Conservation (phyloP, 768 basidiomycete genomes). For the Kwoniella mangroviensis region DNA sequence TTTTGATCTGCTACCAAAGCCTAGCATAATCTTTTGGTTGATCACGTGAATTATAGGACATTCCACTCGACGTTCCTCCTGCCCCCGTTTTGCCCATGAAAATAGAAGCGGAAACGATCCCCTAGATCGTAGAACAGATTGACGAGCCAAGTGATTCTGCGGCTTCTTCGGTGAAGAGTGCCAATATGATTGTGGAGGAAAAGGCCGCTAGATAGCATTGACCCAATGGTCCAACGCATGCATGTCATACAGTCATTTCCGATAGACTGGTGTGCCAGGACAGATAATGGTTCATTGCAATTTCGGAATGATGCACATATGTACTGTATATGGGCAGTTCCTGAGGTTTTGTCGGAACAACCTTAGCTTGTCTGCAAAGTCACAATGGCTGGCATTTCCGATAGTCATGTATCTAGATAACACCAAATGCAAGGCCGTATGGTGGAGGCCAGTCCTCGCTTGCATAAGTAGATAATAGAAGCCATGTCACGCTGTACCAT, state of each 20-base stretch:
- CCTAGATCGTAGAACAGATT: not conserved
- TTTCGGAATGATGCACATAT: not conserved
- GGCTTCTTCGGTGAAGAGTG: not conserved
- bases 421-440: not conserved
- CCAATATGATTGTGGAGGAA: not conserved
- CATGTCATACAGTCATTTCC: not conserved
- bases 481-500: not conserved
- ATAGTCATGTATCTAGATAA: too few species aligned
- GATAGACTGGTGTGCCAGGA: not conserved
- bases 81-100: not conserved
- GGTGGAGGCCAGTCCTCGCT: not conserved
- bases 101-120: not conserved
- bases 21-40: not conserved
- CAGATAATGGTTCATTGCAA: not conserved
- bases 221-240: not conserved
- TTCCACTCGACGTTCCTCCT: constrained; percentile 1
- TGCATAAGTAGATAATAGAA: not conserved
- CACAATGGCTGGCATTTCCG: too few species aligned
- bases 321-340: not conserved
- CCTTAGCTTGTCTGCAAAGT: not conserved
- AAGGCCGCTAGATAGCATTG: not conserved
- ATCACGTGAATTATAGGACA: constrained; percentile 2
- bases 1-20: not conserved
- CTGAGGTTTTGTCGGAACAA: not conserved
- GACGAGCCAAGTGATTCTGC: not conserved